These are phyloP conservation scores for Ustilago crameri DNA, from an alignment of 1,284 basidiomycete species.

Conservation along the genomic window DNA sequence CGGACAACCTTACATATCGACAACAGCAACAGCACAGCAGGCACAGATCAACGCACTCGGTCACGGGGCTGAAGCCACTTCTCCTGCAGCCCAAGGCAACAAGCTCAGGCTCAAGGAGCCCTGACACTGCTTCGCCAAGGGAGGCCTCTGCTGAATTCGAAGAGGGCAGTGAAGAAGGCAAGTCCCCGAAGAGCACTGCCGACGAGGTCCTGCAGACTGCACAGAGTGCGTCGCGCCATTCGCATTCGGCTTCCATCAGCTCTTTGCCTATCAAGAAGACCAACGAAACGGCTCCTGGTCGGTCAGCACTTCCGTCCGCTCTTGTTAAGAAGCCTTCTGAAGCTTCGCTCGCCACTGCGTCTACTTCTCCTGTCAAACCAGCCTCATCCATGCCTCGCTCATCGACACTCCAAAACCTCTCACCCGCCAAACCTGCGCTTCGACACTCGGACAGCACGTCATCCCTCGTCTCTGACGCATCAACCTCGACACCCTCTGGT, in stretches of 20 bases:
- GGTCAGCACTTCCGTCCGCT: not conserved
- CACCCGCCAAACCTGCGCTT: constrained; percentile 1
- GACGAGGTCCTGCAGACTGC: constrained; percentile 1
- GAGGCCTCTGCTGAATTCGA: not conserved
- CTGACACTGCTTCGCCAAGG: constrained; percentile 7
- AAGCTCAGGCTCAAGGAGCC: constrained; percentile 20
- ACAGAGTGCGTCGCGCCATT: not conserved
- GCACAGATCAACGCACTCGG: constrained; percentile 25
- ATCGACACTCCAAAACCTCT: constrained; percentile 24
- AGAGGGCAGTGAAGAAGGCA: not conserved
- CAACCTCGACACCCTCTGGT: not conserved
- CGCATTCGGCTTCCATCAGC: no score
- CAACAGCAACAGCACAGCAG: constrained; percentile 13
- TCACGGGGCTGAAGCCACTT: constrained; percentile 37
- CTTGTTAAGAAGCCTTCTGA: not conserved
- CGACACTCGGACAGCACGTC: constrained; percentile 49
- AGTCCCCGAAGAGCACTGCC: constrained; percentile 11
- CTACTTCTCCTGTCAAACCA: not conserved
- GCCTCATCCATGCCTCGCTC: constrained; percentile 17
- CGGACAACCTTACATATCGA: constrained; percentile 28
- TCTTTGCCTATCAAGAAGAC: not conserved
- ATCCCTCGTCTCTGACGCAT: constrained; percentile 17
- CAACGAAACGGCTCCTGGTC: not conserved
- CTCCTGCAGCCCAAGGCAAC: constrained; percentile 31
- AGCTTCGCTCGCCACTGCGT: not conserved